Conservation (phyloP, 2,329 filamentous ascomycete species). For the Sphaerulina musiva region DNA sequence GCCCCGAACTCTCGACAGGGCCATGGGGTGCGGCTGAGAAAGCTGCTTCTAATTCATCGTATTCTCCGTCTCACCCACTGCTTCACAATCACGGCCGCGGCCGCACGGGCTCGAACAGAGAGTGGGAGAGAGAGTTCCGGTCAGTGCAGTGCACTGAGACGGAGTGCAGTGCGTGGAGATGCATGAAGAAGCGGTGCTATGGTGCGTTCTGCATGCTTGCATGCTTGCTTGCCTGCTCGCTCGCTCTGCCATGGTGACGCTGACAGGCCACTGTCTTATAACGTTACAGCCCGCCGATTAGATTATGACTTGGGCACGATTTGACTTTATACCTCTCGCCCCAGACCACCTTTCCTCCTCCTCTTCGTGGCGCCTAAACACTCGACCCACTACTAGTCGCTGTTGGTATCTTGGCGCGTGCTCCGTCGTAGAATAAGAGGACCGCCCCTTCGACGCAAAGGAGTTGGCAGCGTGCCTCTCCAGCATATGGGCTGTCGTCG, state of each 20-base stretch:
- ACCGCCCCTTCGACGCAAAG: neutral
- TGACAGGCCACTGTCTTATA: neutral
- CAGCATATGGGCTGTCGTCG: neutral
- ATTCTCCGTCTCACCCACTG: neutral
- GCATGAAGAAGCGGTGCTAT: neutral
- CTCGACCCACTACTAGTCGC: neutral
- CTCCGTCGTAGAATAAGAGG: neutral
- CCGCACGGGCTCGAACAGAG: no score
- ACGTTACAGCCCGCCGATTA: neutral
- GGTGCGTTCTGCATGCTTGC: neutral
- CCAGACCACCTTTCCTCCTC: neutral
- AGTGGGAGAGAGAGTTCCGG: neutral
- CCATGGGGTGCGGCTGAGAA: slow-evolving; percentile 5
- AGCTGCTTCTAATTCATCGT: neutral
- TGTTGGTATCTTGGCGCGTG: neutral
- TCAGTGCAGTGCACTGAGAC: neutral
- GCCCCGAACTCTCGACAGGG: neutral
- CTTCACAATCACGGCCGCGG: no score
- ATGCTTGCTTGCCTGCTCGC: neutral
- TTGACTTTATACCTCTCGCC: neutral
- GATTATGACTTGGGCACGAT: neutral
- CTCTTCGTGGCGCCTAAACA: neutral
- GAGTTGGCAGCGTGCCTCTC: neutral
- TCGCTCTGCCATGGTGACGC: neutral
- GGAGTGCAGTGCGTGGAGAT: neutral